These are phyloP conservation scores for Schizopora paradoxa DNA, from an alignment of 1,284 basidiomycete genomes.

Conservation along the genomic window DNA sequence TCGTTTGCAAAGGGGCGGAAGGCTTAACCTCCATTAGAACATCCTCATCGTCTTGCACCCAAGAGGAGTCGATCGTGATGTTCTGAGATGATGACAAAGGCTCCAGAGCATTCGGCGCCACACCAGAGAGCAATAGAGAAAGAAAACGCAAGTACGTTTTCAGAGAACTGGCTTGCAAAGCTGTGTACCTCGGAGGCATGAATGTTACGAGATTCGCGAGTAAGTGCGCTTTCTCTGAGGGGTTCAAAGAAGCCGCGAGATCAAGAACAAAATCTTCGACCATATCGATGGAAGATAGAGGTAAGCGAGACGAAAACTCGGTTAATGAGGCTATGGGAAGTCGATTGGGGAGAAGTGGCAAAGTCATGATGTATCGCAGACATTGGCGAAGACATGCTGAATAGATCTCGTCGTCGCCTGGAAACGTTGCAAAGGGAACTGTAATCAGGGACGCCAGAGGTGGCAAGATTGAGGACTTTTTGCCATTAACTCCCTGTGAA, in stretches of 20 bases:
- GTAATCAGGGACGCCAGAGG: slow-evolving; percentile 29
- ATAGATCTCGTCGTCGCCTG: slow-evolving; percentile 7
- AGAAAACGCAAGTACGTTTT: slow-evolving; percentile 50
- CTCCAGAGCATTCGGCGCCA: slow-evolving; percentile 51
- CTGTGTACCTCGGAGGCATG: slow-evolving; percentile 47
- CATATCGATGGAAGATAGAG: slow-evolving; percentile 34
- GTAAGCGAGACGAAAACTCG: slow-evolving; percentile 40
- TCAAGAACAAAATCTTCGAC: slow-evolving; percentile 31
- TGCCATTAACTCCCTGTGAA: slow-evolving; percentile 14
- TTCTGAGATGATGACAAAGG: too few relatives aligned
- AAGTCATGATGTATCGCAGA: slow-evolving; percentile 50
- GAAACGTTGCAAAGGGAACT: slow-evolving; percentile 26
- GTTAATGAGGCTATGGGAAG: slow-evolving; percentile 50
- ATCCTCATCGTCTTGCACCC: slow-evolving; percentile 8
- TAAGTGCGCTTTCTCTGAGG: slow-evolving; percentile 46
- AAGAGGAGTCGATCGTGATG: too few relatives aligned
- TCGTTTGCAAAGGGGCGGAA: not conserved
- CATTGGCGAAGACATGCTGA: slow-evolving; percentile 24
- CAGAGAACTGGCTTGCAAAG: slow-evolving; percentile 41
- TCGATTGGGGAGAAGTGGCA: slow-evolving; percentile 64
- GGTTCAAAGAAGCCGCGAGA: slow-evolving; percentile 20
- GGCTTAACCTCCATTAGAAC: not conserved
- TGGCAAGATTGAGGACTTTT: slow-evolving; percentile 13
- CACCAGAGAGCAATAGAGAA: slow-evolving; percentile 42
- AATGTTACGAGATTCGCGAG: slow-evolving; percentile 63